A percentile compares a stretch with the other conserved stretches of the same genome.
phyloP scores from a whole-genome alignment of 23 red algal species.

The Gracilariopsis chorda region DNA sequence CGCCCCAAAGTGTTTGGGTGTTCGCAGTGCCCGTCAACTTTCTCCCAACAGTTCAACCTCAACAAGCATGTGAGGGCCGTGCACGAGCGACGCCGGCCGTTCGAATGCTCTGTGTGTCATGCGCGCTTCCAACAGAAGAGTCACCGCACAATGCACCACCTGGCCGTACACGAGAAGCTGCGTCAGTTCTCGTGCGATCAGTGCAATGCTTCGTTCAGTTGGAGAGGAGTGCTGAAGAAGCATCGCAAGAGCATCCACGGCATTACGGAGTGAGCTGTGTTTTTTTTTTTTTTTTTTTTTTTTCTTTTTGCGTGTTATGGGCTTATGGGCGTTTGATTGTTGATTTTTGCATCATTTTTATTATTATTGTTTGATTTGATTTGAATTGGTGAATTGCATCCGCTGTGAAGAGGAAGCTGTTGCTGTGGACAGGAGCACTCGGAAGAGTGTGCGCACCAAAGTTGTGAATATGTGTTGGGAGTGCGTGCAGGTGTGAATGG shows the following conservation, averaged over 20 bases:
- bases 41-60: conserved; percentile 51
- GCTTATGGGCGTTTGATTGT: neutral
- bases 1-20: conserved; percentile 19
- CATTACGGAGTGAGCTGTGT: conserved; percentile 16
- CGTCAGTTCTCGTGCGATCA: conserved; percentile 55
- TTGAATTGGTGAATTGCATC: no score
- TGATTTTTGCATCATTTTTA: neutral
- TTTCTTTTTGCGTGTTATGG: neutral
- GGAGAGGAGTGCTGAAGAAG: conserved; percentile 66
- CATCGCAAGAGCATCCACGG: conserved; percentile 52
- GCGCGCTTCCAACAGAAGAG: conserved; percentile 65
- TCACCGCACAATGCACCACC: conserved; percentile 51
- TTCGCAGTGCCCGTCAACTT: conserved; percentile 25
- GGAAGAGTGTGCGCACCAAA: no score
- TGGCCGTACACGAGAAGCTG: conserved; percentile 70
- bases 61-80: conserved; percentile 70
- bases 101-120: conserved; percentile 58
- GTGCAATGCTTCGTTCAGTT: conserved; percentile 58
- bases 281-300: neutral
- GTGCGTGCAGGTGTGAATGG: no score
- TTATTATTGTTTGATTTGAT: no score
- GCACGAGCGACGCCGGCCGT: conserved; percentile 66
- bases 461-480: no score
- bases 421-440: no score
- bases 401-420: no score